These are phyloP conservation scores for Penicillium sp. DNA, from an alignment of 2,329 filamentous ascomycete genomes.

Conservation along the genomic window DNA sequence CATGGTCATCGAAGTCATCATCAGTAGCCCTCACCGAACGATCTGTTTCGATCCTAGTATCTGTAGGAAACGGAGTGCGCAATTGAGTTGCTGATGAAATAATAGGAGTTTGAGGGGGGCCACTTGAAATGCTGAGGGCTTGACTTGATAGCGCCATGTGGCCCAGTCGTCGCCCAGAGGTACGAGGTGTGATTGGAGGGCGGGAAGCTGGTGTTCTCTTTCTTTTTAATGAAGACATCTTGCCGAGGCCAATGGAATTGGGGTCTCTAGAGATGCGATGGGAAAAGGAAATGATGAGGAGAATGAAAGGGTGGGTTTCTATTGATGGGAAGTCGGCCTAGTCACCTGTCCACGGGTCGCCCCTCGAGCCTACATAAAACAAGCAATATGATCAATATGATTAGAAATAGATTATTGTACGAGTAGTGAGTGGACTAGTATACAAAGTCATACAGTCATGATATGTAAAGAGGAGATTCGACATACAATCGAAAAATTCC, in stretches of 20 bases:
- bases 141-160: slow-evolving; percentile 7
- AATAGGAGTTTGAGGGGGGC: slow-evolving; percentile 5
- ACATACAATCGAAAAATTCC: slow-evolving; percentile 5
- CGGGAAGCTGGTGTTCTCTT: slow-evolving; percentile 13
- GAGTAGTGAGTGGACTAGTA: slow-evolving; percentile 7
- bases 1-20: slow-evolving; percentile 59
- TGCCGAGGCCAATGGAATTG: not conserved
- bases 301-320: slow-evolving; percentile 3
- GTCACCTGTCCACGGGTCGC: not conserved
- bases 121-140: slow-evolving; percentile 2
- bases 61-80: slow-evolving; percentile 9
- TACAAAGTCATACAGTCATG: slow-evolving; percentile 16
- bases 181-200: slow-evolving; percentile 17
- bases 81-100: slow-evolving; percentile 10
- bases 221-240: slow-evolving; percentile 20
- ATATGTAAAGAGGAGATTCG: slow-evolving; percentile 1
- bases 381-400: not conserved
- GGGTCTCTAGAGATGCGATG: not conserved
- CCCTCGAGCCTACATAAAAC: not conserved
- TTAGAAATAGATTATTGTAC: slow-evolving; percentile 13
- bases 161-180: slow-evolving; percentile 6
- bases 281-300: not conserved
- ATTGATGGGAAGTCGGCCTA: not conserved
- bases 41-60: slow-evolving; percentile 23
- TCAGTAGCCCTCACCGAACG: slow-evolving; percentile 39